Conservation (phyloP, 73 alveolate species). For the Tetrahymena malaccensis region DNA sequence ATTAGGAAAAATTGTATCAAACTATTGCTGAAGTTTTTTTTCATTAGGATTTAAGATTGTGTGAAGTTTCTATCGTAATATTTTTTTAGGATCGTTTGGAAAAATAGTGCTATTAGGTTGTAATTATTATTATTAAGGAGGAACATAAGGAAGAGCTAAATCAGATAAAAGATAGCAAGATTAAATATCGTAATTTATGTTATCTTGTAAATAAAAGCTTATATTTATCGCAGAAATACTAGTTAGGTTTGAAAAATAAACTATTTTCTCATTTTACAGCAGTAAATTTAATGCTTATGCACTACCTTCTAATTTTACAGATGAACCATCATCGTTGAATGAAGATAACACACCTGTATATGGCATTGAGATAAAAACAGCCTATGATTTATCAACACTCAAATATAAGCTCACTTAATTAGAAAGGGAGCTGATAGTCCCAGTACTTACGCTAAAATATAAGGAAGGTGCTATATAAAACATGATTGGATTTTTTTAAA, state of each 20-base stretch:
- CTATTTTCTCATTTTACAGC: neutral
- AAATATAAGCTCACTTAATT: neutral
- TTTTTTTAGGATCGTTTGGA: neutral
- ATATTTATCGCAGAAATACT: neutral
- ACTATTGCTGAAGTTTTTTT: neutral
- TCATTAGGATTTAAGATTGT: neutral
- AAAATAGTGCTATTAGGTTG: neutral
- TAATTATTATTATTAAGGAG: neutral
- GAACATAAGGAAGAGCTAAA: neutral
- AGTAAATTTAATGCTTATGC: neutral
- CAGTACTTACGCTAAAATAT: neutral
- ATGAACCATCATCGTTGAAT: neutral
- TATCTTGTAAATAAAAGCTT: neutral
- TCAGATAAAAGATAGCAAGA: neutral
- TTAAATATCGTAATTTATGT: neutral
- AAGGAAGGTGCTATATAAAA: neutral
- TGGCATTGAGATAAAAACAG: neutral
- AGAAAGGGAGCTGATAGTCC: neutral
- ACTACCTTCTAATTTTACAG: neutral
- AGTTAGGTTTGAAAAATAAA: neutral
- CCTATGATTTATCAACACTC: neutral
- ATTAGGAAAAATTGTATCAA: neutral
- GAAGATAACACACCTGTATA: neutral
- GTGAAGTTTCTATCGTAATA: neutral
- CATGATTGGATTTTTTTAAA: neutral